Conservation (phyloP, 768 basidiomycete genomes). For the Amanita phalloides region DNA sequence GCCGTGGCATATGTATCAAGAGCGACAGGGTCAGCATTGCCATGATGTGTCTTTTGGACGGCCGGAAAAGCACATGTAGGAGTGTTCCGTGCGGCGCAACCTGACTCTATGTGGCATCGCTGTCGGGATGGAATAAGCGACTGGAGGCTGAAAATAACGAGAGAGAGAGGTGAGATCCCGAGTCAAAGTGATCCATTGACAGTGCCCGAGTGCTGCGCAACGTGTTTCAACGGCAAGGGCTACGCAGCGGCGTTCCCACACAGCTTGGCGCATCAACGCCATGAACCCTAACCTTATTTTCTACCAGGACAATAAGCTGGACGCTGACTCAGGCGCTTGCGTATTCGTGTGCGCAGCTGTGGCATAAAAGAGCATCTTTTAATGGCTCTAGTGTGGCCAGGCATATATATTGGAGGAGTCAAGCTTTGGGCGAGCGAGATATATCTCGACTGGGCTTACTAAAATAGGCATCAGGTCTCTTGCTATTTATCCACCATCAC, state of each 20-base stretch:
- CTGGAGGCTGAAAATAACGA: neutral
- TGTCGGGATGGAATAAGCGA: neutral
- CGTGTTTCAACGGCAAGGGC: slow-evolving; percentile 3
- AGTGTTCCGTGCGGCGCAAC: neutral
- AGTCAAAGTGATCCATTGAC: neutral
- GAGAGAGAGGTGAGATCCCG: neutral
- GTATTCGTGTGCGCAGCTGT: neutral
- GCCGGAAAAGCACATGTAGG: neutral
- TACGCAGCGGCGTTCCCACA: slow-evolving; percentile 1
- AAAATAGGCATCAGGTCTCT: slow-evolving; percentile 23
- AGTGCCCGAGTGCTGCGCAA: slow-evolving; percentile 4
- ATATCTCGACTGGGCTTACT: slow-evolving; percentile 2
- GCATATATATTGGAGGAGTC: neutral
- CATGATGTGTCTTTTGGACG: neutral
- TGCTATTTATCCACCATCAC: slow-evolving; percentile 36
- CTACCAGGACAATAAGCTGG: neutral
- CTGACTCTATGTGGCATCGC: neutral
- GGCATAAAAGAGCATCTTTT: neutral
- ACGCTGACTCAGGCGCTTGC: neutral
- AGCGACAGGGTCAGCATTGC: neutral
- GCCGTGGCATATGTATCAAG: neutral
- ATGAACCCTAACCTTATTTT: slow-evolving; percentile 7
- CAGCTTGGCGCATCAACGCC: slow-evolving; percentile 1
- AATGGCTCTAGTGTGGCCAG: neutral
- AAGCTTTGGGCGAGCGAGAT: neutral